A percentile compares a stretch with the other conserved stretches of the same genome.
phyloP scores from a whole-genome alignment of 1,139 yeast species.

The Yamadazyma atlantica region DNA sequence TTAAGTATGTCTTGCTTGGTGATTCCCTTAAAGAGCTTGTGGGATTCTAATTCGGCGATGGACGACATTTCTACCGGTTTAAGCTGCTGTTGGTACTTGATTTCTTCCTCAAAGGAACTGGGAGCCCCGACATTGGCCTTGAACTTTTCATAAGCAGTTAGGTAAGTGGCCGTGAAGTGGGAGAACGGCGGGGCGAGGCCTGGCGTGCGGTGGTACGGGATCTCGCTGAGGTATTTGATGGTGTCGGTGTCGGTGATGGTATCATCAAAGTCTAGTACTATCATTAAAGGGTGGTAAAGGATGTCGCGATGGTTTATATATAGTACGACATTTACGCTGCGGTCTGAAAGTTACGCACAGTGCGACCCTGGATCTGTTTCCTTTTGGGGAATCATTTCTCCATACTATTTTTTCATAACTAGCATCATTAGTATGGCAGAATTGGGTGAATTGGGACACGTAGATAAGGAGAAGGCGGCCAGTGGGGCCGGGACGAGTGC shows the following conservation, averaged over 20 bases:
- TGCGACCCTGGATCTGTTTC: too few species aligned
- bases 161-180: conserved; percentile 47
- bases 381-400: too few species aligned
- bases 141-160: conserved; percentile 32
- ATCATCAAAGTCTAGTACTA: conserved; percentile 71
- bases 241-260: conserved; percentile 64
- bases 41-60: conserved; percentile 41
- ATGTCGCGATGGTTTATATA: too few species aligned
- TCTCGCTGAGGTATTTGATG: conserved; percentile 48
- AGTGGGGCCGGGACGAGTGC: neutral
- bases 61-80: conserved; percentile 51
- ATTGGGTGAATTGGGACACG: conserved; percentile 28
- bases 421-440: conserved; percentile 9
- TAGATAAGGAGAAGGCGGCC: conserved; percentile 9
- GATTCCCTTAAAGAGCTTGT: conserved; percentile 47
- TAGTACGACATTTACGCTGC: too few species aligned
- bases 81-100: conserved; percentile 45
- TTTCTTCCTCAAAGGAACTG: conserved; percentile 35
- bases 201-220: conserved; percentile 46
- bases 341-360: too few species aligned
- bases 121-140: conserved; percentile 19
- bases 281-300: conserved; percentile 3
- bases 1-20: conserved; percentile 25
- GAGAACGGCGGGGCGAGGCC: conserved; percentile 38
- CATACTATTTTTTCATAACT: too few species aligned